A percentile compares a stretch with the other conserved stretches of the same genome.
These are phyloP conservation scores for Chaetoceros muelleri DNA, from an alignment of 108 stramenopile species.

Conservation along the genomic window DNA sequence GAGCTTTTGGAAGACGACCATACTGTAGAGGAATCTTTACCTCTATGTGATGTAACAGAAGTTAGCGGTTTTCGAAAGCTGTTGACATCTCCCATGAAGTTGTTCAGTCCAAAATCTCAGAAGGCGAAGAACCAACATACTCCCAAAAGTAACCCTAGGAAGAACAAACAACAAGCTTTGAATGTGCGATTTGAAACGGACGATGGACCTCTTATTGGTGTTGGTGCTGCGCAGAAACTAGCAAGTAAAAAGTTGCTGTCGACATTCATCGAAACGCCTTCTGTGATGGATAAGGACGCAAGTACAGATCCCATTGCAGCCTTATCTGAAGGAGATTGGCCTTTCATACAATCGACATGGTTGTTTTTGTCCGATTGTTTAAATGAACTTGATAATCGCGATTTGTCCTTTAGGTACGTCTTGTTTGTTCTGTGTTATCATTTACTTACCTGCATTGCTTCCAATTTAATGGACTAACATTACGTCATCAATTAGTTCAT, in stretches of 20 bases:
- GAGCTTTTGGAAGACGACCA: constrained; percentile 9
- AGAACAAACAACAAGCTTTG: neutral
- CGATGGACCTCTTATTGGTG: constrained; percentile 17
- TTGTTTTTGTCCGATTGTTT: constrained; percentile 44
- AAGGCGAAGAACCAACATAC: neutral
- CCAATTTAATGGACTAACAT: neutral
- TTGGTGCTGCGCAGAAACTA: constrained; percentile 14
- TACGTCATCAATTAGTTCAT: constrained; percentile 19
- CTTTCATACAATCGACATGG: constrained; percentile 59
- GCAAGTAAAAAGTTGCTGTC: constrained; percentile 20
- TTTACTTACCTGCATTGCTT: neutral
- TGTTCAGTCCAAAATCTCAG: constrained; percentile 7
- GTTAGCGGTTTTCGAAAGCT: constrained; percentile 14
- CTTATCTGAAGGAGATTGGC: constrained; percentile 52
- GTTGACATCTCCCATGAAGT: constrained; percentile 28
- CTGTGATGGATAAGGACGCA: neutral
- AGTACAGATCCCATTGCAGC: constrained; percentile 27
- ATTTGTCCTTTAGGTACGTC: constrained; percentile 41
- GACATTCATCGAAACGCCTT: constrained; percentile 7
- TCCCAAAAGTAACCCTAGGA: neutral
- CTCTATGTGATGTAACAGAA: neutral
- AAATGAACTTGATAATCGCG: constrained; percentile 51
- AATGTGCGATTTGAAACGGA: constrained; percentile 7
- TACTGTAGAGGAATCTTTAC: constrained; percentile 20
- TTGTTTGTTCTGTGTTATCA: neutral